These are phyloP conservation scores for Microdochium nivale DNA, from an alignment of 2,329 filamentous ascomycete species.

Conservation along the genomic window DNA sequence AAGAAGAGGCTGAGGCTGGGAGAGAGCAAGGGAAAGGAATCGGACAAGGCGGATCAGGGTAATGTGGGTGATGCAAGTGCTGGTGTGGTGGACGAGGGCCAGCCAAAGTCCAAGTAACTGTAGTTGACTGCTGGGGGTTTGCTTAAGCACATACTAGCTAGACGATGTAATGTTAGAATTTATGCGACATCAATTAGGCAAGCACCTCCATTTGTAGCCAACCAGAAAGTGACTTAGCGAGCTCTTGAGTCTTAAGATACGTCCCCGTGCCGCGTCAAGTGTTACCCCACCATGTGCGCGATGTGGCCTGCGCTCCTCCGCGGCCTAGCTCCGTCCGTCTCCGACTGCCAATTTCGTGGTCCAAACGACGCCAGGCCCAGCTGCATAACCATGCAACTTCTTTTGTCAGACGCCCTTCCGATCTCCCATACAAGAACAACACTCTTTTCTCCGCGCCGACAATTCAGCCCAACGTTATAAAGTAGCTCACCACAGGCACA, in stretches of 20 bases:
- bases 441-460: background rate
- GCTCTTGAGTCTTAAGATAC: too few species aligned
- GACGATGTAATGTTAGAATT: too few species aligned
- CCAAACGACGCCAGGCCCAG: background rate
- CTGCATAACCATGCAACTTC: background rate
- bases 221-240: too few species aligned
- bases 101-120: too few species aligned
- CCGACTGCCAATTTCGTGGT: background rate
- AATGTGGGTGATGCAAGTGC: background rate
- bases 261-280: too few species aligned
- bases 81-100: background rate
- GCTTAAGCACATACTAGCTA: too few species aligned
- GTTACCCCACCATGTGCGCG: constrained; percentile 13
- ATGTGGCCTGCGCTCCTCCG: background rate
- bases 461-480: background rate
- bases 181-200: too few species aligned
- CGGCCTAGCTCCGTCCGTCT: background rate
- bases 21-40: constrained; percentile 17
- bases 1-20: constrained; percentile 33
- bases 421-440: background rate
- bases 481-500: background rate
- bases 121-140: too few species aligned
- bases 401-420: background rate
- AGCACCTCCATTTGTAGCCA: too few species aligned
- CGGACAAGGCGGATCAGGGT: constrained; percentile 14